phyloP scores from a whole-genome alignment of 176 grass and related monocot species.

The Puya raimondii region DNA sequence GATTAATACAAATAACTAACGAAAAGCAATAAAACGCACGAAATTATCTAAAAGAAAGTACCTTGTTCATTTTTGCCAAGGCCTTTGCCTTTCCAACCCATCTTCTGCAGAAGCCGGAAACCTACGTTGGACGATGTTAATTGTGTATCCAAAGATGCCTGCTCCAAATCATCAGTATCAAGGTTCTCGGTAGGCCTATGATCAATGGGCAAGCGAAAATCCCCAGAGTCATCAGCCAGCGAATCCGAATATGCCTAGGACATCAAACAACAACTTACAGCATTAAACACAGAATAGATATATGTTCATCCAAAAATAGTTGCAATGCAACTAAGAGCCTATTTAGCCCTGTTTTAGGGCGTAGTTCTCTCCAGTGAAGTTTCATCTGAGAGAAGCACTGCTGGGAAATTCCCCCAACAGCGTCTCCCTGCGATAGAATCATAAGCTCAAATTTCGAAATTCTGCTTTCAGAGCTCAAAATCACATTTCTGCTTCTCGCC shows the following conservation, averaged over 20 bases:
- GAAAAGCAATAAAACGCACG: background rate
- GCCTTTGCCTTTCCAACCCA: constrained; percentile 98
- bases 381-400: too few relatives aligned
- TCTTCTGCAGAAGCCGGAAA: constrained; percentile 83
- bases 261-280: background rate
- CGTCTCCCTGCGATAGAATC: too few relatives aligned
- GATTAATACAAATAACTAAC: background rate
- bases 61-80: constrained; percentile 97
- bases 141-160: constrained; percentile 81
- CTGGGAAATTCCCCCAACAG: too few relatives aligned
- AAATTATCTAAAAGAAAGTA: constrained; percentile 9
- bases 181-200: constrained; percentile 86
- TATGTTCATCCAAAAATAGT: background rate
- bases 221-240: constrained; percentile 12
- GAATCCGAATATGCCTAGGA: constrained; percentile 1
- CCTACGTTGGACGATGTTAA: constrained; percentile 71
- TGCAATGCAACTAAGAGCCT: too few relatives aligned
- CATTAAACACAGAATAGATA: background rate
- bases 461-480: too few relatives aligned
- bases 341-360: too few relatives aligned
- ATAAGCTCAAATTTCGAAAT: too few relatives aligned
- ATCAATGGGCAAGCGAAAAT: constrained; percentile 62
- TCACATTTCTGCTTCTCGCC: too few relatives aligned
- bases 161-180: constrained; percentile 71
- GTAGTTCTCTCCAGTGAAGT: too few relatives aligned